These are phyloP conservation scores for Antitrichia curtipendula DNA, from an alignment of 225 moss, liverwort and hornwort genomes.

Conservation along the genomic window DNA sequence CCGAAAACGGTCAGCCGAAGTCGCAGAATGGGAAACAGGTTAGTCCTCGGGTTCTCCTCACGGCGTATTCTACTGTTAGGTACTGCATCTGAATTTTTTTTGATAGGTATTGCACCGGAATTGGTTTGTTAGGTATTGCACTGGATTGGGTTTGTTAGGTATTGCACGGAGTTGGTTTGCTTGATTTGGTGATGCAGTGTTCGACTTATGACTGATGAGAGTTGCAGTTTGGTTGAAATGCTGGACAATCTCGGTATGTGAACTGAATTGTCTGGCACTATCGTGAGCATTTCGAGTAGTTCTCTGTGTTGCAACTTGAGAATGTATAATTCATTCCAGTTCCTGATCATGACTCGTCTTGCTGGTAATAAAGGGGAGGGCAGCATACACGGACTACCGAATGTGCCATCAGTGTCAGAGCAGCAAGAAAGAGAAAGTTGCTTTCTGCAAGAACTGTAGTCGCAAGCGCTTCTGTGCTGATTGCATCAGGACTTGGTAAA, in stretches of 20 bases:
- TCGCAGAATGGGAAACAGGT: conserved; percentile 17
- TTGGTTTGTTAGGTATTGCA: not conserved
- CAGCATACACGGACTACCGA: conserved; percentile 7
- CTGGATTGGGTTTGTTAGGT: not conserved
- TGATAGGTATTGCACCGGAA: not conserved
- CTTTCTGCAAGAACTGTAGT: conserved; percentile 55
- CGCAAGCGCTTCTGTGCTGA: conserved; percentile 77
- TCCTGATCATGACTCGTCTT: not conserved
- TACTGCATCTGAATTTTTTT: not conserved
- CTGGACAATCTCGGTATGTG: not conserved
- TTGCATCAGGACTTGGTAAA: conserved; percentile 79
- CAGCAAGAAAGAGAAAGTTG: conserved; percentile 60
- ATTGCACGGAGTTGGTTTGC: not conserved
- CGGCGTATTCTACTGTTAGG: not conserved
- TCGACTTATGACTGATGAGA: not conserved
- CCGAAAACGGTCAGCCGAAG: not conserved
- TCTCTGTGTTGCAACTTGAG: not conserved
- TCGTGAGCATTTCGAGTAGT: not conserved
- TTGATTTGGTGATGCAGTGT: not conserved
- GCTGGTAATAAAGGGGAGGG: not conserved
- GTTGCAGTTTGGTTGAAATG: not conserved
- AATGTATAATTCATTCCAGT: not conserved
- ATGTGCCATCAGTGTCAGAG: conserved; percentile 98
- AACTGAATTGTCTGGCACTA: not conserved
- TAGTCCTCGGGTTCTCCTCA: not conserved